Percentiles rank a stretch among this genome's conserved stretches.
These are phyloP conservation scores for Naumovozyma castellii DNA, from an alignment of 805 yeast species.

Conservation along the genomic window DNA sequence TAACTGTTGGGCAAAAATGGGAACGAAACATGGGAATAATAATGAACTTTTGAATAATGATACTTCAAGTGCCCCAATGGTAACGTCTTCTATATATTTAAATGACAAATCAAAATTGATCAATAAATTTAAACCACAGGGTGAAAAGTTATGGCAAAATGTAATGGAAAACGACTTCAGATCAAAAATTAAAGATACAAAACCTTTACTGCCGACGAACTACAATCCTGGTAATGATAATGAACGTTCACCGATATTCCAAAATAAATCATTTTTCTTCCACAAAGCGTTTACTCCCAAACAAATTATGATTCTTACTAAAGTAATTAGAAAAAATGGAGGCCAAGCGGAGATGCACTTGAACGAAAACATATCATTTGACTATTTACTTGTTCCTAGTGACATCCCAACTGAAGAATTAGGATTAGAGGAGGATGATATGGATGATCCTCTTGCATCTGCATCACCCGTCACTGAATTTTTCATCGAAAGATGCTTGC, in stretches of 20 bases:
- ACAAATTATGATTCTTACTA: slow-evolving; percentile 14
- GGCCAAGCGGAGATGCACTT: slow-evolving; percentile 9
- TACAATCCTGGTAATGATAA: background rate
- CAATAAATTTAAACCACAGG: slow-evolving; percentile 22
- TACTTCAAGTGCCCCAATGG: background rate
- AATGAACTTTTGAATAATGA: no score
- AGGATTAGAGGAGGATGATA: background rate
- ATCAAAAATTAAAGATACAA: background rate
- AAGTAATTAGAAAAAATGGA: slow-evolving; percentile 20
- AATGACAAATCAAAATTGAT: slow-evolving; percentile 2
- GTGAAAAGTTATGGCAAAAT: slow-evolving; percentile 24
- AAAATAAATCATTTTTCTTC: background rate
- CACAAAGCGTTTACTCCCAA: slow-evolving; percentile 11
- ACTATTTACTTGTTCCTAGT: slow-evolving; percentile 20
- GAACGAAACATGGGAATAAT: background rate
- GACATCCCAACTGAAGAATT: slow-evolving; percentile 10
- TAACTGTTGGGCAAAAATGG: slow-evolving; percentile 18
- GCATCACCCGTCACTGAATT: slow-evolving; percentile 57
- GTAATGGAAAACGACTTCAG: slow-evolving; percentile 14
- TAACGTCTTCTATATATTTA: background rate
- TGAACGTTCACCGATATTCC: background rate
- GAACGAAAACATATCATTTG: background rate
- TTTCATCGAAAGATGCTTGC: slow-evolving; percentile 67
- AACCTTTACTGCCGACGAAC: background rate
- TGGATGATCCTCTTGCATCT: background rate